These are phyloP conservation scores for Pichia manshurica DNA, from an alignment of 805 yeast species.

Conservation along the genomic window DNA sequence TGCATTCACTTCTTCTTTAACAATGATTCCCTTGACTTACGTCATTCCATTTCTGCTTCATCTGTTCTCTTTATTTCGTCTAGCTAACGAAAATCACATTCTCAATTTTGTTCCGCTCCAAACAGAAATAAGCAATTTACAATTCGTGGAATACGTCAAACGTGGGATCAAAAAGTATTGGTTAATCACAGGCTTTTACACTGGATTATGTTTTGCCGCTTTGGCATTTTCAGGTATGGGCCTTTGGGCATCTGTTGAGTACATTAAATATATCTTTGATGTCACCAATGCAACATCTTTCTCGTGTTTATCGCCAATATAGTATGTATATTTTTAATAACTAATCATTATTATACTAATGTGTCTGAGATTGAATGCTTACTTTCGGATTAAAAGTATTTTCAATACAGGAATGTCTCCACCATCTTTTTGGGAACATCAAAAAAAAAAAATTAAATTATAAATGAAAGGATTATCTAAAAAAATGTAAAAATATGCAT, in stretches of 20 bases:
- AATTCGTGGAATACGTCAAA: background rate
- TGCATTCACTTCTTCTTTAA: conserved; percentile 23
- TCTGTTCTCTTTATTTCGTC: conserved; percentile 16
- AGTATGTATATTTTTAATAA: background rate
- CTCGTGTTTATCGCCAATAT: conserved; percentile 29
- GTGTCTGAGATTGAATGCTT: too few species aligned
- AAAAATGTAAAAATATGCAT: too few species aligned
- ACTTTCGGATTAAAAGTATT: too few species aligned
- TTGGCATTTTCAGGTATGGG: conserved; percentile 29
- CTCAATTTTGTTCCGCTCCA: background rate
- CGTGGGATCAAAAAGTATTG: conserved; percentile 20
- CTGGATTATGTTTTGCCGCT: conserved; percentile 22
- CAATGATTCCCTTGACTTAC: conserved; percentile 28
- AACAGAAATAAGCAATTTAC: background rate
- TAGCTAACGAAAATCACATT: background rate
- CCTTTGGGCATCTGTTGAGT: conserved; percentile 26
- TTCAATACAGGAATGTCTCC: too few species aligned
- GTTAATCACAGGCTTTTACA: conserved; percentile 18
- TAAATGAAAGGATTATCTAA: too few species aligned
- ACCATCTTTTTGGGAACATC: too few species aligned
- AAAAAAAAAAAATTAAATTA: too few species aligned
- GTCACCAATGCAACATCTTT: conserved; percentile 27
- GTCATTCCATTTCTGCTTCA: conserved; percentile 21
- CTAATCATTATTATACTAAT: too few species aligned
- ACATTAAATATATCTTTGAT: conserved; percentile 24